Percentiles rank a stretch among this genome's conserved stretches.
Conservation (phyloP, 306 rosid genomes). For the Potentilla sterilis region DNA sequence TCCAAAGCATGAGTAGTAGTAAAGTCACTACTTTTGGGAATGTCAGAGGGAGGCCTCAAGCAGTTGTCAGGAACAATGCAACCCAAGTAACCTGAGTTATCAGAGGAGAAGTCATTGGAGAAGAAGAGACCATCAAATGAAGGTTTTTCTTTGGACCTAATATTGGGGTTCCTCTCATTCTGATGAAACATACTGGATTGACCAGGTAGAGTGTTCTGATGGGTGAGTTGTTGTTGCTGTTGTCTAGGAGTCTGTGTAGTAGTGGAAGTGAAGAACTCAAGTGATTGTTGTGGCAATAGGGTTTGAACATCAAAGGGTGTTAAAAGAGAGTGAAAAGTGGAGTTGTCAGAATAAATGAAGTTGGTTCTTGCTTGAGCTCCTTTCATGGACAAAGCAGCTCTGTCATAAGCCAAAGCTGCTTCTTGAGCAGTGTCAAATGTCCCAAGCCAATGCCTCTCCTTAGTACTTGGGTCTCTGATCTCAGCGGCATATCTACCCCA, state of each 20-base stretch:
- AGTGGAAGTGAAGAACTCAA: constrained; percentile 15
- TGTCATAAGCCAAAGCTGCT: constrained; percentile 99
- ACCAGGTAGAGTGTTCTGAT: constrained; percentile 36
- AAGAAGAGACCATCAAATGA: constrained; percentile 48
- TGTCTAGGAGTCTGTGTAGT: constrained; percentile 9
- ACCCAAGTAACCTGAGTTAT: constrained; percentile 85
- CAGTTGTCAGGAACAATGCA: constrained; percentile 95
- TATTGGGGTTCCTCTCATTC: constrained; percentile 15
- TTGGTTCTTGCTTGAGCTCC: constrained; percentile 96
- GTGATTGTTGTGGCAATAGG: constrained; percentile 38
- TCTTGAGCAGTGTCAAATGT: constrained; percentile 99
- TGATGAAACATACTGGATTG: constrained; percentile 21
- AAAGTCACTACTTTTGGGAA: constrained; percentile 34
- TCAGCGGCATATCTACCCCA: constrained; percentile 99
- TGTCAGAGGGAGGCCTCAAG: constrained; percentile 56
- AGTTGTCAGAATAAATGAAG: constrained; percentile 74
- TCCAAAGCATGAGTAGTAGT: constrained; percentile 26
- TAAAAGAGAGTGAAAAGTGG: constrained; percentile 60
- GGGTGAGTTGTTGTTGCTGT: constrained; percentile 24
- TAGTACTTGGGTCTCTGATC: constrained; percentile 93
- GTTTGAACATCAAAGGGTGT: constrained; percentile 58
- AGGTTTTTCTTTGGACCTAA: constrained; percentile 23
- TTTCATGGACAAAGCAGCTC: constrained; percentile 97
- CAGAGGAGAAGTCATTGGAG: constrained; percentile 35
- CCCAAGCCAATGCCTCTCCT: constrained; percentile 98